A percentile compares a stretch with the other conserved stretches of the same genome.
These are phyloP conservation scores for Pulveroboletus sp. DNA, from an alignment of 768 basidiomycete species.

Conservation along the genomic window DNA sequence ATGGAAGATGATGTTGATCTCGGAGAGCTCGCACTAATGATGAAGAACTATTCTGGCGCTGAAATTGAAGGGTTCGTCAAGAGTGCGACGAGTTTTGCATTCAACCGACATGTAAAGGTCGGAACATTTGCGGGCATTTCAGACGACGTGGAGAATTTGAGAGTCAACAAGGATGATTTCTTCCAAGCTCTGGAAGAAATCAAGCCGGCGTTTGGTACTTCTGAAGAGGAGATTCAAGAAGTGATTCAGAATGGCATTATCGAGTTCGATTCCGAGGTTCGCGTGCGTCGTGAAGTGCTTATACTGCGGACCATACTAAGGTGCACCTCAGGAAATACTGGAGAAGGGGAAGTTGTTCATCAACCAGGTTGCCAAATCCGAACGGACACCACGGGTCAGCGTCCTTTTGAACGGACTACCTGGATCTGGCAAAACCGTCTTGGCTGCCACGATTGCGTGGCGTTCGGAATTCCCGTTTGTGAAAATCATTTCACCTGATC, in stretches of 20 bases:
- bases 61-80: slow-evolving; percentile 95
- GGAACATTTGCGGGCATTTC: slow-evolving; percentile 97
- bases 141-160: slow-evolving; percentile 89
- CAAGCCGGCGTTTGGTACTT: slow-evolving; percentile 94
- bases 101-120: slow-evolving; percentile 95
- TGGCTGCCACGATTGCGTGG: slow-evolving; percentile 92
- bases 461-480: slow-evolving; percentile 96
- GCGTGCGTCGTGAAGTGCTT: slow-evolving; percentile 42
- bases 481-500: slow-evolving; percentile 92
- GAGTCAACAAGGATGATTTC: slow-evolving; percentile 85
- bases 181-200: slow-evolving; percentile 89
- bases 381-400: slow-evolving; percentile 87
- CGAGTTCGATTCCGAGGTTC: slow-evolving; percentile 68
- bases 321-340: slow-evolving; percentile 62
- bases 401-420: slow-evolving; percentile 86
- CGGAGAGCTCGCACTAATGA: slow-evolving; percentile 69
- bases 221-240: slow-evolving; percentile 90
- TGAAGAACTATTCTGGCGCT: slow-evolving; percentile 98
- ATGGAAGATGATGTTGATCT: slow-evolving; percentile 87
- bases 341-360: slow-evolving; percentile 85
- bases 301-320: slow-evolving; percentile 4
- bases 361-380: slow-evolving; percentile 88
- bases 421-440: slow-evolving; percentile 90
- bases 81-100: slow-evolving; percentile 97
- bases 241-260: slow-evolving; percentile 98